These are phyloP conservation scores for Exophiala bonariae DNA, from an alignment of 2,329 filamentous ascomycete species.

Conservation along the genomic window DNA sequence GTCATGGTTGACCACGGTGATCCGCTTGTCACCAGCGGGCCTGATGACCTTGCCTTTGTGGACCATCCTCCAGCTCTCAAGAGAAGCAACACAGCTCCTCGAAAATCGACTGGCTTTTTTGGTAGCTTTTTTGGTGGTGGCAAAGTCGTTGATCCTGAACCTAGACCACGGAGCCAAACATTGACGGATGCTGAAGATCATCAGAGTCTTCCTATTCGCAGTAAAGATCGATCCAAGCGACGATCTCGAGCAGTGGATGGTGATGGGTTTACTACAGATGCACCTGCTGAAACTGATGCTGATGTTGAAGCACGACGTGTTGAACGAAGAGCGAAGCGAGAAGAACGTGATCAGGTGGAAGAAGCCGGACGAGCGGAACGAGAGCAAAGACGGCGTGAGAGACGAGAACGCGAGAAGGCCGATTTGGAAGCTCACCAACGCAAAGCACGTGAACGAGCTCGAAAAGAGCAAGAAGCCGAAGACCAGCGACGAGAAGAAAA, in stretches of 20 bases:
- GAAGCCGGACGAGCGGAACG: slow-evolving; percentile 35
- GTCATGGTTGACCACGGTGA: slow-evolving; percentile 56
- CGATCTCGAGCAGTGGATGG: slow-evolving; percentile 49
- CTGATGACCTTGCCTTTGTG: slow-evolving; percentile 54
- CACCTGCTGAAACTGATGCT: slow-evolving; percentile 52
- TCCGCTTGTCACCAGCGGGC: slow-evolving; percentile 45
- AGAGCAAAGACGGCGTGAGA: slow-evolving; percentile 38
- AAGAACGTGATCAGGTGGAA: slow-evolving; percentile 42
- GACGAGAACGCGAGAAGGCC: slow-evolving; percentile 53
- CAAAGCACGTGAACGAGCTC: slow-evolving; percentile 42
- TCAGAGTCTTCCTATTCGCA: slow-evolving; percentile 19
- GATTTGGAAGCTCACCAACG: slow-evolving; percentile 55
- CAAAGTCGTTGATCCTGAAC: slow-evolving; percentile 34
- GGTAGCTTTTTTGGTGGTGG: slow-evolving; percentile 67
- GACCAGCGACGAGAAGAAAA: slow-evolving; percentile 58
- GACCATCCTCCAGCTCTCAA: slow-evolving; percentile 55
- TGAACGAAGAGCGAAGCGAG: slow-evolving; percentile 60
- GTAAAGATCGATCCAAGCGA: slow-evolving; percentile 38
- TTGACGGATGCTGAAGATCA: slow-evolving; percentile 28
- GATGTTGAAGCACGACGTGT: slow-evolving; percentile 64
- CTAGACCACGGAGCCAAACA: slow-evolving; percentile 28
- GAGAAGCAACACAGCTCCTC: slow-evolving; percentile 62
- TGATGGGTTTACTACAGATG: slow-evolving; percentile 48
- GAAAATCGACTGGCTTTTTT: slow-evolving; percentile 57
- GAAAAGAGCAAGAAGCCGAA: slow-evolving; percentile 59